A percentile compares a stretch with the other conserved stretches of the same genome.
These are phyloP conservation scores for Tetradesmus lagerheimii DNA, from an alignment of 139 green algal genomes.

Conservation along the genomic window DNA sequence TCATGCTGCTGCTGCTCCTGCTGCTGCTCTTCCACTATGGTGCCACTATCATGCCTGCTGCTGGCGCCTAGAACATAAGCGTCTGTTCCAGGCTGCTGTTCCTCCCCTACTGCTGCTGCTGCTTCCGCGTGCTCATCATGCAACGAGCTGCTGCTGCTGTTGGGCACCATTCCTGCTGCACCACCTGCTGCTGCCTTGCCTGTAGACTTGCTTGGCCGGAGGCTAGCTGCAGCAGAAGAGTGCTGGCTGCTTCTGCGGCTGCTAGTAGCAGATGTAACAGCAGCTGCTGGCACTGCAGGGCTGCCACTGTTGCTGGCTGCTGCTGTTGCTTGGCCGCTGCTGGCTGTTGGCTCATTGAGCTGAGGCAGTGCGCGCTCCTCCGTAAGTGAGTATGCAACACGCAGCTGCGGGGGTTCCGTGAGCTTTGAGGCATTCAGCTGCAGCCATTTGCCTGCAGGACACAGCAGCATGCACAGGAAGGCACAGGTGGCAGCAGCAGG, in stretches of 20 bases:
- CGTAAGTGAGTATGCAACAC: constrained; percentile 18
- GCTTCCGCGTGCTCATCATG: not conserved
- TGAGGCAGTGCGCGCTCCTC: constrained; percentile 9
- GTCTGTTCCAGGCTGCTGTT: not conserved
- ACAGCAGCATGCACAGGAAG: not conserved
- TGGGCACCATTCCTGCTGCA: not conserved
- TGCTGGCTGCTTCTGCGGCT: not conserved
- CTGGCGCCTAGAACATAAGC: not conserved
- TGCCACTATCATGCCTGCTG: not conserved
- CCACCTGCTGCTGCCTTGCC: not conserved
- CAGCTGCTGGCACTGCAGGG: not conserved
- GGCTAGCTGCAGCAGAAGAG: constrained; percentile 6
- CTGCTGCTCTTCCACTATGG: not conserved
- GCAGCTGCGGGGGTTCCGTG: constrained; percentile 47
- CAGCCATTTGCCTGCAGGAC: constrained; percentile 55
- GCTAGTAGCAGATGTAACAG: not conserved
- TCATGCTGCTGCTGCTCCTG: not conserved
- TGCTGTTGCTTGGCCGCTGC: not conserved
- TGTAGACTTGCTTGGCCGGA: not conserved
- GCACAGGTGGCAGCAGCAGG: not conserved
- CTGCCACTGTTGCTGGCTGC: not conserved
- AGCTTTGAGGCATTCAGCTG: constrained; percentile 47
- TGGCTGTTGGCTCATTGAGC: not conserved
- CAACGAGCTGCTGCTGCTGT: not conserved
- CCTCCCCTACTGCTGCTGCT: not conserved